Evolutionary conservation across 1,139 yeast genomes (phyloP), one percentile per base, ranked within the genome.

Genomic region (Hyphopichia burtonii): DNA sequence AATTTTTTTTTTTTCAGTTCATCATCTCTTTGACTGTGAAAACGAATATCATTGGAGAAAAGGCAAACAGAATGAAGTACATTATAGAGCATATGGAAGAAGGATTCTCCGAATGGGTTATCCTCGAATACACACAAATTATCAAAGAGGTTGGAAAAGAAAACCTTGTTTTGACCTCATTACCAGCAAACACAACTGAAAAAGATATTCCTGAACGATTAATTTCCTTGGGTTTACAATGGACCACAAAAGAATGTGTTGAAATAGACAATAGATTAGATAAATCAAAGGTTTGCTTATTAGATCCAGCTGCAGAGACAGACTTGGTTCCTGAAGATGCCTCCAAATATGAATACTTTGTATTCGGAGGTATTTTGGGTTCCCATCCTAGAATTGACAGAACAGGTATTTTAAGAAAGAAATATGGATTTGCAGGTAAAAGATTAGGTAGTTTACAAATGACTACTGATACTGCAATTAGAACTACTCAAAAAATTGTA

Each of bases 61-160:
- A 16, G n/a, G n/a, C 5, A 6, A 17, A 16, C n/a, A 33, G 48
- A 30, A 87, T 88, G 95, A 89, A 87, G 65, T 91, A 89, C 71
- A 80, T 93, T 42, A 89, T 93, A 44, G 99, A 93, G 66, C 99
- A 93, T 61, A 90, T 93, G 97, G 99, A 93, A 64, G 87, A 83
- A 47, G 97, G 96, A 1, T 89, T 93, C 74, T 88, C 96, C 52
- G 94, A 87, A 54, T 93, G 99, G 99, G 98, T 91, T 34, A 76
- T 80, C 36, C 74, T 93, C 19, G 99, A 93, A 58, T 93, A 93
- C 61, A 68, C 81, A 25, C 89, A 86, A 55, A 90, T 93, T 44
- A 80, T 90, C 41, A 71, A 78, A 42, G 97, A 91, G 50, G 83
- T 93, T 6, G 97, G 97, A 2, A 68, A 71, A 27, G 82, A 80